phyloP scores from a whole-genome alignment of 208 protist species.

The Crithidia thermophila region DNA sequence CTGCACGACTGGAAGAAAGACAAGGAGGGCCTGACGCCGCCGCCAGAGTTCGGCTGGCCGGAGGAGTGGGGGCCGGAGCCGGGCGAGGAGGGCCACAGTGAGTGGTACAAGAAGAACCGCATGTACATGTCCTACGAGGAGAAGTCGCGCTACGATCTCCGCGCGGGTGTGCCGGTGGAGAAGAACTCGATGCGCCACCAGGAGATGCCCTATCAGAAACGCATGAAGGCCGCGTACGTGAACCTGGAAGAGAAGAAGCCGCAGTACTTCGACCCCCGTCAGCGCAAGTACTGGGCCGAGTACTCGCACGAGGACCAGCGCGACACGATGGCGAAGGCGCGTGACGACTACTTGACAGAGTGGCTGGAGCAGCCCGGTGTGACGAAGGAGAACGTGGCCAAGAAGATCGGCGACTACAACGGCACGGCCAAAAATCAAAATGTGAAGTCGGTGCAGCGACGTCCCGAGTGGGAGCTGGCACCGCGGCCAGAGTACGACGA shows the following conservation, averaged over 20 bases:
- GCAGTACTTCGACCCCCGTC: conserved; percentile 75
- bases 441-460: conserved; percentile 74
- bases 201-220: conserved; percentile 86
- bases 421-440: conserved; percentile 83
- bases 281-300: conserved; percentile 81
- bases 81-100: conserved; percentile 83
- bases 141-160: conserved; percentile 80
- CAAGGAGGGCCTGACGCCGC: conserved; percentile 63
- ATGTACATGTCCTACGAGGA: conserved; percentile 94
- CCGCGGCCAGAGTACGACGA: conserved; percentile 59
- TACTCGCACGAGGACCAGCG: conserved; percentile 89
- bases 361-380: conserved; percentile 91
- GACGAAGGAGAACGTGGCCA: conserved; percentile 83
- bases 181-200: conserved; percentile 88
- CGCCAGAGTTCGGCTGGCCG: conserved; percentile 82
- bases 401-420: conserved; percentile 91
- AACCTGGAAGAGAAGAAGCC: conserved; percentile 76
- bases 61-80: conserved; percentile 91
- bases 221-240: conserved; percentile 84
- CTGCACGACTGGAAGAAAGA: conserved; percentile 82
- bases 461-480: conserved; percentile 89
- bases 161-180: conserved; percentile 80
- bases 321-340: conserved; percentile 81
- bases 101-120: conserved; percentile 90
- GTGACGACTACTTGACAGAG: conserved; percentile 82